Conservation (phyloP, 2,329 filamentous ascomycete genomes). For the Colletotrichum neosansevieriae region DNA sequence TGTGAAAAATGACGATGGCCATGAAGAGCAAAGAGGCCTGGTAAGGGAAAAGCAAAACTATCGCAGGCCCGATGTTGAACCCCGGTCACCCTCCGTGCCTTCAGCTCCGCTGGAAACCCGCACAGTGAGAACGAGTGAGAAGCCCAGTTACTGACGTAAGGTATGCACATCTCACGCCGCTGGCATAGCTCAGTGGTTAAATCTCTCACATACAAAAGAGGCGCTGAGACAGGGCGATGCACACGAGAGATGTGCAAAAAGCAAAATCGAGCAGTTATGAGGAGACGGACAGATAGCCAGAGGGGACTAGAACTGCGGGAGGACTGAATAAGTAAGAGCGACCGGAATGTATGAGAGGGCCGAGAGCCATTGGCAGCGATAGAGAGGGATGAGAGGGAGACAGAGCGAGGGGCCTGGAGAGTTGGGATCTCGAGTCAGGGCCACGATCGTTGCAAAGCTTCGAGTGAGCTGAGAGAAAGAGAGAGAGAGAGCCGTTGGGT, state of each 20-base stretch:
- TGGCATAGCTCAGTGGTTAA: constrained; percentile 31
- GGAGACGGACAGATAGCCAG: constrained; percentile 28
- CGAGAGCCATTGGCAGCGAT: constrained; percentile 14
- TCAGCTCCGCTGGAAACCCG: constrained; percentile 12
- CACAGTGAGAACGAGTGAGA: constrained; percentile 7
- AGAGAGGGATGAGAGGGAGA: constrained; percentile 10
- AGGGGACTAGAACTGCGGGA: constrained; percentile 34
- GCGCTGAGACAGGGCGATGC: constrained; percentile 40
- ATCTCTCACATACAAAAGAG: constrained; percentile 26
- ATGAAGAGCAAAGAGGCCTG: constrained; percentile 19
- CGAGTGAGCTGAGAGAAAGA: neutral
- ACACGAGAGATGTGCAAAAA: constrained; percentile 40
- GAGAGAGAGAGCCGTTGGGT: neutral
- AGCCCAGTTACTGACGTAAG: constrained; percentile 31
- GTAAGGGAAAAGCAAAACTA: constrained; percentile 24
- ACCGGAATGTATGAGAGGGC: constrained; percentile 30
- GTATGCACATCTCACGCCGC: constrained; percentile 31
- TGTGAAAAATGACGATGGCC: constrained; percentile 27
- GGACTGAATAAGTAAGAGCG: constrained; percentile 27
- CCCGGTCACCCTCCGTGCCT: constrained; percentile 16
- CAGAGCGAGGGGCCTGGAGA: neutral
- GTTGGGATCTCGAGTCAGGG: constrained; percentile 8
- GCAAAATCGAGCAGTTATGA: constrained; percentile 29
- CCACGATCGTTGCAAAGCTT: constrained; percentile 4
- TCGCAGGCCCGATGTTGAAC: constrained; percentile 13